Conservation (phyloP, 192 early-diverging fungal species). For the Coemansia furcata region DNA sequence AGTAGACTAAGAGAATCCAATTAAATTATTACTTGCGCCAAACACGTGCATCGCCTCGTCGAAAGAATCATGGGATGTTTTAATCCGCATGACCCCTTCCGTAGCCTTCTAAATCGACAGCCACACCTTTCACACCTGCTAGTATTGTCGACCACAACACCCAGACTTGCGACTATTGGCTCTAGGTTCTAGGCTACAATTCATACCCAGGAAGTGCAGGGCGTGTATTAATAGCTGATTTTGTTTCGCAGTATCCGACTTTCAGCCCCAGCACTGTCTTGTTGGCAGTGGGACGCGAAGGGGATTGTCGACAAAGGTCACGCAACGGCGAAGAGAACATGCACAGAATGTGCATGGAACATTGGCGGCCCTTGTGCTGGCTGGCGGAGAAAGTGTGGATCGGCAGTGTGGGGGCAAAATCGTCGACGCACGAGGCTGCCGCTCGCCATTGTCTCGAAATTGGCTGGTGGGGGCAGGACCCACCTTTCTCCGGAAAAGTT, state of each 20-base stretch:
- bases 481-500: not conserved
- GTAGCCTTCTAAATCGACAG: too few species aligned
- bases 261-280: not conserved
- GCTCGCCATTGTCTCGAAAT: not conserved
- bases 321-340: not conserved
- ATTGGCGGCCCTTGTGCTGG: not conserved
- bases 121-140: too few species aligned
- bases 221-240: too few species aligned
- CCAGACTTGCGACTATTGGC: too few species aligned
- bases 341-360: not conserved
- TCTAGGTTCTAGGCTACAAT: too few species aligned
- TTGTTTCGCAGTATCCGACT: too few species aligned
- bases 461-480: not conserved
- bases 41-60: too few species aligned
- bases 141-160: too few species aligned
- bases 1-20: not conserved
- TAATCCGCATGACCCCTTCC: too few species aligned
- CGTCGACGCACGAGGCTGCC: not conserved
- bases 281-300: not conserved
- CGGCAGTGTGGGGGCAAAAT: not conserved
- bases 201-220: too few species aligned
- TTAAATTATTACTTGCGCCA: too few species aligned
- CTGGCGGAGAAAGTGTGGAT: not conserved
- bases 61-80: too few species aligned
- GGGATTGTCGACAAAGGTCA: not conserved